Conservation (phyloP, 768 basidiomycete genomes). For the Xerocomellus dryophilus region DNA sequence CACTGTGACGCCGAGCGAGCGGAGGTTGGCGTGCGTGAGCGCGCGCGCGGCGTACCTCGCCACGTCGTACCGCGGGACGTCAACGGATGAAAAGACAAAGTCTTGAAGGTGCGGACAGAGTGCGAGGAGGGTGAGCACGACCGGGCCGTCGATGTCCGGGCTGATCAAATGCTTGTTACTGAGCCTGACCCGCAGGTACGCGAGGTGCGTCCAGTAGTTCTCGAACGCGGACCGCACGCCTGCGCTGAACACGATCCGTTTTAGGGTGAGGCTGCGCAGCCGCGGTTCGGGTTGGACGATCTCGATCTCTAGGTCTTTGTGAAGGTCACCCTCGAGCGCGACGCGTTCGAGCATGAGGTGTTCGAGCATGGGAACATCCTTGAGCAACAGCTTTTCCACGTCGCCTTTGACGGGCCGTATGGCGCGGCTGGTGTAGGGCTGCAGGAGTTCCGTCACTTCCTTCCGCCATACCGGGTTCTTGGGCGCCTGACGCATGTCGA, state of each 20-base stretch:
- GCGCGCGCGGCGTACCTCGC: not conserved
- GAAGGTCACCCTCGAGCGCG: too few species aligned
- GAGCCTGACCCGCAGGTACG: too few species aligned
- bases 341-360: slow-evolving; percentile 8
- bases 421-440: slow-evolving; percentile 18
- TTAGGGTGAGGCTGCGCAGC: too few species aligned
- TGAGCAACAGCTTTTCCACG: too few species aligned
- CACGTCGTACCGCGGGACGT: not conserved
- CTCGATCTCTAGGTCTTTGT: too few species aligned
- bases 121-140: slow-evolving; percentile 13
- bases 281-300: too few species aligned
- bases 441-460: slow-evolving; percentile 22
- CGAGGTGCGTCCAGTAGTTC: too few species aligned
- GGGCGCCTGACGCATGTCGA: slow-evolving; percentile 8
- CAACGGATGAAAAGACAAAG: not conserved
- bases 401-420: too few species aligned
- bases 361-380: slow-evolving; percentile 14
- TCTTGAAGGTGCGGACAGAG: slow-evolving; percentile 21
- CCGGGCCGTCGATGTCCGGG: not conserved
- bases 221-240: too few species aligned
- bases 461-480: slow-evolving; percentile 14
- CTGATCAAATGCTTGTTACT: too few species aligned
- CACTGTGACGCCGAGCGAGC: too few species aligned
- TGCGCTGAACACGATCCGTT: too few species aligned
- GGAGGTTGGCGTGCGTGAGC: slow-evolving; percentile 8